Percentiles rank a stretch among this genome's conserved stretches.
Conservation (phyloP, 352 stramenopile species). For the Globisporangium polare region DNA sequence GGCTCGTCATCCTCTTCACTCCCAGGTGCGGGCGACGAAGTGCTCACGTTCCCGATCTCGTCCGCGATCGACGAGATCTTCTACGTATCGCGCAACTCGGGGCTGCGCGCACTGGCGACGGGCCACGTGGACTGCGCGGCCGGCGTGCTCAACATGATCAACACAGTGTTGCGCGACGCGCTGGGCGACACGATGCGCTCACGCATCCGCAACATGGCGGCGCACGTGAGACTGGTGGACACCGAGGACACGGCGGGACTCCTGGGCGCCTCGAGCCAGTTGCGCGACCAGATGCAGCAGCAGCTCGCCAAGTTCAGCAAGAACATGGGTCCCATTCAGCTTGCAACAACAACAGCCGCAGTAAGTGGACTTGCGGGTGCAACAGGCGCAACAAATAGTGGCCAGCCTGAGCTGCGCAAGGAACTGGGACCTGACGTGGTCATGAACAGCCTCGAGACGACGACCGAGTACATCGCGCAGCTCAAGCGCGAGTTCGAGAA, state of each 20-base stretch:
- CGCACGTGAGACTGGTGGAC: conserved; percentile 61
- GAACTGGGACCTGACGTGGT: conserved; percentile 69
- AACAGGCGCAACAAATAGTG: conserved; percentile 1
- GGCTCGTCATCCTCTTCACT: conserved; percentile 9
- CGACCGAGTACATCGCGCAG: conserved; percentile 73
- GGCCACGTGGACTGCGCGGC: conserved; percentile 79
- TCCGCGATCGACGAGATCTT: conserved; percentile 87
- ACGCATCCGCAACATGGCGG: conserved; percentile 70
- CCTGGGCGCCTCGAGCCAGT: conserved; percentile 51
- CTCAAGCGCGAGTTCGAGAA: conserved; percentile 72
- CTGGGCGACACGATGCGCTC: conserved; percentile 76
- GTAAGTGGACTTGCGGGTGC: conserved; percentile 10
- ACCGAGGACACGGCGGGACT: conserved; percentile 46
- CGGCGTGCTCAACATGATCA: conserved; percentile 85
- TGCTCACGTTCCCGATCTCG: conserved; percentile 70
- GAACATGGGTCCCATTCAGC: conserved; percentile 53
- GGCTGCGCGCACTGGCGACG: conserved; percentile 72
- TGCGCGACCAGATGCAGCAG: conserved; percentile 86
- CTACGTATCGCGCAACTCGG: conserved; percentile 81
- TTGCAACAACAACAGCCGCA: conserved; percentile 12
- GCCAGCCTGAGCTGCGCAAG: conserved; percentile 37
- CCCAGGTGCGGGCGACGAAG: conserved; percentile 19
- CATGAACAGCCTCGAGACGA: conserved; percentile 81
- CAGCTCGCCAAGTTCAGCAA: conserved; percentile 86
- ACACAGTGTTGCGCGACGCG: conserved; percentile 73